These are phyloP conservation scores for Phytophthora litchii DNA, from an alignment of 352 stramenopile species.

Conservation along the genomic window DNA sequence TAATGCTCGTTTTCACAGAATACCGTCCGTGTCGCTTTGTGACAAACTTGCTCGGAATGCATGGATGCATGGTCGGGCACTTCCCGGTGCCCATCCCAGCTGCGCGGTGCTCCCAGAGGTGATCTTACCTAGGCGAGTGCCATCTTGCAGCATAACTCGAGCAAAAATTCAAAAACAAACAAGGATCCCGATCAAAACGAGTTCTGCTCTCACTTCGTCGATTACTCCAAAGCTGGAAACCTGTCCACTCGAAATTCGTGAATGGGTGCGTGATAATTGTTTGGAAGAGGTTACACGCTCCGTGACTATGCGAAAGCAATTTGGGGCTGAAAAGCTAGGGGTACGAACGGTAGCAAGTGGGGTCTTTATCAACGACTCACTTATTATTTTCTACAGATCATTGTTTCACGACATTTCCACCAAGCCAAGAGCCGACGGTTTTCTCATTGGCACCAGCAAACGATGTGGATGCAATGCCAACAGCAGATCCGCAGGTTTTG, in stretches of 20 bases:
- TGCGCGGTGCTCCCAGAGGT: slow-evolving; percentile 16
- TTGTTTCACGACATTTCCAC: slow-evolving; percentile 16
- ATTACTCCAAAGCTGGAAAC: neutral
- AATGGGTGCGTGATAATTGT: slow-evolving; percentile 63
- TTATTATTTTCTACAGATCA: slow-evolving; percentile 16
- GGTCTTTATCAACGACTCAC: neutral
- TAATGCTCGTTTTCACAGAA: slow-evolving; percentile 43
- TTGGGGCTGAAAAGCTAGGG: slow-evolving; percentile 46
- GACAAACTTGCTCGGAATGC: slow-evolving; percentile 23
- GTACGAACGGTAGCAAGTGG: slow-evolving; percentile 25
- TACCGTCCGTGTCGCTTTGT: slow-evolving; percentile 14
- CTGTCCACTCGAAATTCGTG: slow-evolving; percentile 18
- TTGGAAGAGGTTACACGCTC: slow-evolving; percentile 46
- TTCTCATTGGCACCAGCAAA: slow-evolving; percentile 32
- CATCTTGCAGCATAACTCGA: neutral
- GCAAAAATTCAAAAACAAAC: slow-evolving; percentile 7
- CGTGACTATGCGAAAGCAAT: slow-evolving; percentile 35
- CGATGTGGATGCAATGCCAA: slow-evolving; percentile 25
- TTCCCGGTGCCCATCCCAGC: neutral
- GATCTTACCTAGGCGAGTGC: slow-evolving; percentile 3
- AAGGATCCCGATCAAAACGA: neutral
- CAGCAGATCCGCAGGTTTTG: slow-evolving; percentile 46
- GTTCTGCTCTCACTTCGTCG: neutral
- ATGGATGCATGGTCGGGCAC: slow-evolving; percentile 21
- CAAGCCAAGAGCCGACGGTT: slow-evolving; percentile 22